Base-by-base conservation (phyloP, 768 basidiomycete species). In the Kwoniella europaea region DNA sequence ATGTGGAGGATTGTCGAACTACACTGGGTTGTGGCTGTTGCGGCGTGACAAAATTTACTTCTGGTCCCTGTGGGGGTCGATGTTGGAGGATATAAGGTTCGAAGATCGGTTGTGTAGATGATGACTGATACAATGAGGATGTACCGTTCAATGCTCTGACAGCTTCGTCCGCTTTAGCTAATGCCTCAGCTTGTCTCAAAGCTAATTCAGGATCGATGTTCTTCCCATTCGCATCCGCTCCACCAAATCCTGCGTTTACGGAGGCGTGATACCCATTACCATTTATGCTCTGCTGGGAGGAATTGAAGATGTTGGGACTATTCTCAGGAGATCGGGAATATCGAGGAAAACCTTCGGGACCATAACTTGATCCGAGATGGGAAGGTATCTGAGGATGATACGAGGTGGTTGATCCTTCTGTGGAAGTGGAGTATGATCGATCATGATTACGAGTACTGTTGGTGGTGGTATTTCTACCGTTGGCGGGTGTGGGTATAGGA, bases 151-250 rank as follows among this genome's bases (percentile, higher is more conserved):
- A 59, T 42, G 71, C 67, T 67, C 73, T 74, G 43, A 80, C 71
- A 1, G 75, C 75, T 63, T 78, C 79, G 46, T 80, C 79, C 0
- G 79, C 77, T n/a, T 71, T 68, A 13, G 79, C 76, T 10, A 80
- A 60, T 10, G 67, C 75, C n/a, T 72, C 75, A 6, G 75, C 75
- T 44, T 75, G 75, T 29, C 70, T 43, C 9, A 74, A 67, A 3
- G 72, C 71, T 27, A 79, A 54, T 9, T 71, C 60, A 9, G 74
- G 60, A n/a, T 73, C 73, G 13, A 68, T 59, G 12, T 52, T 50
- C 18, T 42, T 41, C 3, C 67, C 67, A 56, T 57, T 69, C 16
- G 57, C 54, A 20, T 66, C 63, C 18, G 61, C 63, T 9, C 65
- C 65, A 10, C 65, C 65, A 27, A 67, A 67, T 44, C 75, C 62